Evolutionary conservation across 768 basidiomycete genomes (phyloP), one percentile per base, ranked within the genome.

Genomic region (Psilocybe cubensis): DNA sequence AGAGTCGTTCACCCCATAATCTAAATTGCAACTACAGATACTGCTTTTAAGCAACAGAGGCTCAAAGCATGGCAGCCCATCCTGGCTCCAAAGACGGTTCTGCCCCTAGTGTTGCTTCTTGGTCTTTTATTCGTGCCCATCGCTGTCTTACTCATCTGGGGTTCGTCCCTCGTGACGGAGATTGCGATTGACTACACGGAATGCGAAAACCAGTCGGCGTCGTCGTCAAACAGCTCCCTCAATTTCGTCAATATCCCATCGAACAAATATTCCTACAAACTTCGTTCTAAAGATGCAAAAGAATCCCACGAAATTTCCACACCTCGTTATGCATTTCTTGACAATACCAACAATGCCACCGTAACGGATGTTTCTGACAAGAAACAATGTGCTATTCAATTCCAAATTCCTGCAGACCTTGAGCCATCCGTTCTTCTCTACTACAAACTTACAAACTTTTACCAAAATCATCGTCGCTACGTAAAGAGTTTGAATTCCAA

Each of bases 61-160:
- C 85, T 99, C 70, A 98, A 98, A 78, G 97, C 97, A 68, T 99
- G 97, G 97, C 97, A 99, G 81, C 97, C 97, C 8, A 98, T 99
- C 70, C 83, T 98, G 45, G 97, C 96, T 4, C 97, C 97, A 4
- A 96, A 96, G 74, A 97, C 95, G 1, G 97, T 99, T 20, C 84
- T 99, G 14, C 97, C 97, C 3, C 96, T 94, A 0, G 84, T 99
- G 46, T 96, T 99, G 74, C 86, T 98, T 68, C 87, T 98, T 65
- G 97, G 93, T 42, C 80, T 99, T 63, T 74, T 98, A 62, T 99
- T 99, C 70, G 96, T 92, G 0, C 96, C 95, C 53, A 96, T 99
- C 64, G 97, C 96, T 23, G 97, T 88, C 56, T 80, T 98, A 47
- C 85, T 98, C 49, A 85, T 98, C 58, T 98, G 96, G 94, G 97